A percentile compares a stretch with the other conserved stretches of the same genome.
Evolutionary conservation across 1,284 basidiomycete species (phyloP).

Genomic region (Sporisorium scitamineum): DNA sequence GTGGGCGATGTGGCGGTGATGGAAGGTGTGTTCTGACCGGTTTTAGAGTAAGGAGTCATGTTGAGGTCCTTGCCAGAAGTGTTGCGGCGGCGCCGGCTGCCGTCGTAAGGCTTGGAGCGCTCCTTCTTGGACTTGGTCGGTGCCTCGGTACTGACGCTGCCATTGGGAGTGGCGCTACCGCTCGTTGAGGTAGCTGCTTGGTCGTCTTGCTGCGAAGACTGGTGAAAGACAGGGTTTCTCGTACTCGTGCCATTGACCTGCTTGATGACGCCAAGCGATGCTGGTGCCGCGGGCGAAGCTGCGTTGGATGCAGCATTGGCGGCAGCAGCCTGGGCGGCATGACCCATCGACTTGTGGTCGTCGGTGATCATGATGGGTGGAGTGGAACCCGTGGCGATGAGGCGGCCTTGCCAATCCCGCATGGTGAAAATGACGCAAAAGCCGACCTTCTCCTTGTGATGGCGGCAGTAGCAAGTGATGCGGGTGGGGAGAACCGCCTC

Average conservation of each 20-base stretch:
- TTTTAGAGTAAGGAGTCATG: constrained; percentile 51
- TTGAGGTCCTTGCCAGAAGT: constrained; percentile 48
- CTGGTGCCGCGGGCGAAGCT: constrained; percentile 28
- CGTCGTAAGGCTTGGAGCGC: constrained; percentile 62
- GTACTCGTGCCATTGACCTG: constrained; percentile 40
- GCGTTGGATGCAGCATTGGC: constrained; percentile 30
- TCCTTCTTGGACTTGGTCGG: constrained; percentile 38
- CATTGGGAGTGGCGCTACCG: constrained; percentile 43
- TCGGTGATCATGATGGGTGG: constrained; percentile 95
- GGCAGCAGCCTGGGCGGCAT: constrained; percentile 68
- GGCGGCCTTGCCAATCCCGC: constrained; percentile 81
- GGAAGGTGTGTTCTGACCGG: constrained; percentile 46
- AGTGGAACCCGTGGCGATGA: constrained; percentile 85
- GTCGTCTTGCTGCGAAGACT: constrained; percentile 23
- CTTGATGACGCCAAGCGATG: constrained; percentile 38
- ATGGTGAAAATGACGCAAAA: constrained; percentile 92
- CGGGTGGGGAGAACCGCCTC: constrained; percentile 89
- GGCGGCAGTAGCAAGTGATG: constrained; percentile 98
- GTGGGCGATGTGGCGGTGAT: constrained; percentile 29
- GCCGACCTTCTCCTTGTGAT: constrained; percentile 96
- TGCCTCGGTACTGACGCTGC: constrained; percentile 19
- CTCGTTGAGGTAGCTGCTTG: constrained; percentile 19
- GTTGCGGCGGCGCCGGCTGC: constrained; percentile 50
- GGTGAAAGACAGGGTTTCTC: constrained; percentile 16
- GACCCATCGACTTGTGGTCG: constrained; percentile 82